Evolutionary conservation across 139 green algal genomes (phyloP).

Genomic region (Volvox africanus): DNA sequence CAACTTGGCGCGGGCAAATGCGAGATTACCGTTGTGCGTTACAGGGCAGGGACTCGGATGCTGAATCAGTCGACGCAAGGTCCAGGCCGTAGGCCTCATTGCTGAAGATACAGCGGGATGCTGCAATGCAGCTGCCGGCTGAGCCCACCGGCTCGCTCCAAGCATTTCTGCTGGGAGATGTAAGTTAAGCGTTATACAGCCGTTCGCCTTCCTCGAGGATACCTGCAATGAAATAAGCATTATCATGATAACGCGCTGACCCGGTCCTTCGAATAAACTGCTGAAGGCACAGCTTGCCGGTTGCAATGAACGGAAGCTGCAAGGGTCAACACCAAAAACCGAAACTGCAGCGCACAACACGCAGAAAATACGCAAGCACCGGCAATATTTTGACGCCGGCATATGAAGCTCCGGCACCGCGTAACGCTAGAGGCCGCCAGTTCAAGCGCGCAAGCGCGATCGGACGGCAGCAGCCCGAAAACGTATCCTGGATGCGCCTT

Average conservation of each 20-base stretch:
- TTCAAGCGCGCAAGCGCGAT: background rate
- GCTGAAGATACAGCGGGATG: background rate
- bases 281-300: background rate
- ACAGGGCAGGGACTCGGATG: background rate
- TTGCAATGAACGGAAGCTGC: background rate
- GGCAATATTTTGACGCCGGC: background rate
- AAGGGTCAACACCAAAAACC: background rate
- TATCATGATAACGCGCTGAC: no score
- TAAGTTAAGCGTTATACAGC: background rate
- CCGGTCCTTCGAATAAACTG: no score
- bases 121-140: background rate
- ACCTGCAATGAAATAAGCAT: background rate
- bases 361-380: background rate
- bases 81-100: background rate
- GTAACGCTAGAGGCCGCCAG: constrained; percentile 22
- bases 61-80: background rate
- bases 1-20: background rate
- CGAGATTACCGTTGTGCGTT: background rate
- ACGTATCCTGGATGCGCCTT: background rate
- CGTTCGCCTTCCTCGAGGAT: background rate
- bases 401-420: background rate
- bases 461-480: background rate
- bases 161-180: constrained; percentile 2
- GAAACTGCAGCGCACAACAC: background rate
- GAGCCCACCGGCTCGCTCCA: background rate